These are phyloP conservation scores for Rhizopogon salebrosus DNA, from an alignment of 768 basidiomycete species.

Conservation along the genomic window DNA sequence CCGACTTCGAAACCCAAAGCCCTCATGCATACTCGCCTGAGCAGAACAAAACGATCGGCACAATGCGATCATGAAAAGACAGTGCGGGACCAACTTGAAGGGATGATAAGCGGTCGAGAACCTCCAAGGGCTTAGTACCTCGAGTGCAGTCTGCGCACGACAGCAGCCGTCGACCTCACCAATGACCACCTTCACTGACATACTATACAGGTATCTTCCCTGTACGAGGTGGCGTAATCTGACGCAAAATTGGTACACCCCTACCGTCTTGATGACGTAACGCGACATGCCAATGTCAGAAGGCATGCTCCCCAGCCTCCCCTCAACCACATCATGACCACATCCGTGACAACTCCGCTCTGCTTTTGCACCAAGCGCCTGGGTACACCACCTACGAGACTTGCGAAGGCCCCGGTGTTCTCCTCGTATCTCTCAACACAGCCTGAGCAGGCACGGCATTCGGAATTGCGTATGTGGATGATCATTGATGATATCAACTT, in stretches of 20 bases:
- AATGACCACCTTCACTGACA: not conserved
- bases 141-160: too few relatives aligned
- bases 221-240: conserved; percentile 49
- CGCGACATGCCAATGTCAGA: too few relatives aligned
- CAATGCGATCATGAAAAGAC: too few relatives aligned
- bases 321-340: conserved; percentile 72
- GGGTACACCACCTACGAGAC: conserved; percentile 69
- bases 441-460: conserved; percentile 47
- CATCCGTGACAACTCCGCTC: conserved; percentile 60
- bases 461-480: conserved; percentile 65
- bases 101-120: too few relatives aligned
- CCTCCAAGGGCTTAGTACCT: too few relatives aligned
- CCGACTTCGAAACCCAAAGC: too few relatives aligned
- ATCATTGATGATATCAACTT: conserved; percentile 65
- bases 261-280: conserved; percentile 46
- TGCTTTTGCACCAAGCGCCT: conserved; percentile 59
- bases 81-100: too few relatives aligned
- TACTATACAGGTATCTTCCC: conserved; percentile 52
- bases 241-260: conserved; percentile 77
- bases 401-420: conserved; percentile 50
- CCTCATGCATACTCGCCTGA: too few relatives aligned
- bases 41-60: too few relatives aligned
- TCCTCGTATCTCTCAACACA: conserved; percentile 52
- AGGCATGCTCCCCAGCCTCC: too few relatives aligned
- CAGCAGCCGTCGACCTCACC: too few relatives aligned